Base-by-base conservation (phyloP, 2,329 filamentous ascomycete species). In the Dryadomyces sulphureus region DNA sequence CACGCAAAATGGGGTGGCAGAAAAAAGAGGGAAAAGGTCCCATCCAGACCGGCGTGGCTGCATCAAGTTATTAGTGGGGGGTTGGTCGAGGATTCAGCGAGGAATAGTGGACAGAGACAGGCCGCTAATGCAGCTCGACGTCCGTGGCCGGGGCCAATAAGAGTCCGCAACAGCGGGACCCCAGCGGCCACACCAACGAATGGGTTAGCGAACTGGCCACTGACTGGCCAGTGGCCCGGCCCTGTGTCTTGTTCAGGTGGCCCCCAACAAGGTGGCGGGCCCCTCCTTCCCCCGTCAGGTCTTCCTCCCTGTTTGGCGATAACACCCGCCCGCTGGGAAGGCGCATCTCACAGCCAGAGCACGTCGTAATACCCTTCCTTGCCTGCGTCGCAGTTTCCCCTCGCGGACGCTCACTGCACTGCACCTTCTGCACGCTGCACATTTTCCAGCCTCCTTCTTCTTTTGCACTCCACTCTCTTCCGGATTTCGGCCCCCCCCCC, bases 101-200 rank as follows among this genome's bases (percentile, higher is more conserved):
- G 27, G 11, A 12, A 32, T 32, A 14, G 27, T 32, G 27, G 27
- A 14, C 27, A 32, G 27, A 32, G 27, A 32, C 27, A 32, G 41
- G 20, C 41, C 41, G 41, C 41, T 43, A 43, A 43, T 43, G 41
- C 41, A 43, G 30, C 41, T 36, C n/a, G 41, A 36, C 35, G 41
- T 7, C 24, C 41, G 14, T 25, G 7, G 5, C 20, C 20, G 30
- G 41, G 30, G 41, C 41, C 41, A 35, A 36, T 43, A 19, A 24
- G 40, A 36, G 12, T 14, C 27, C 27, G 7, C 7, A 19, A 36
- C 7, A 19, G 34, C 16, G n/a, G n/a, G n/a, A n/a, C n/a, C 27
- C 11, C 7, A 14, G 34, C 5, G 34, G 34, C n/a, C 34, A 8
- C 14, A 36, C 34, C 34, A 36, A 16, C 27, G 21, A 41, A 17